Base-by-base conservation (phyloP, 2,329 filamentous ascomycete genomes). In the Trichoderma breve region DNA sequence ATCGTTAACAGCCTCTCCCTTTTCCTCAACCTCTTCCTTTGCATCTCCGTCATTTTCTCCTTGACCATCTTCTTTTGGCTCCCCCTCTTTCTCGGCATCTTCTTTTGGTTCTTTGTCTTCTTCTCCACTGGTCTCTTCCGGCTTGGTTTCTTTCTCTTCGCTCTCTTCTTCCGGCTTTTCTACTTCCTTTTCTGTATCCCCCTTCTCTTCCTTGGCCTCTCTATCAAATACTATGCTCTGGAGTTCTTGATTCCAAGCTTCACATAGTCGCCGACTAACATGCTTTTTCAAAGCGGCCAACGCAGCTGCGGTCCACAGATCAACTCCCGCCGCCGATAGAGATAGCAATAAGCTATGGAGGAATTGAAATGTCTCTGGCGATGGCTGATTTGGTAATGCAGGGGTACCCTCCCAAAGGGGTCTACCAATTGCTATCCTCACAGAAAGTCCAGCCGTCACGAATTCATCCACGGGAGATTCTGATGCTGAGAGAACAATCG, bases 401-500 rank as follows among this genome's bases (percentile, higher is more conserved):
- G 93, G 92, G 47, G 88, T 84, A 0, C 93, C 93, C 78, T 97
- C 94, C 95, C 95, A 98, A 0, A 98, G 84, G 0, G 88, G 86
- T 66, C 90, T 86, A 7, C 91, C 90, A 2, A 86, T 85, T 0
- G 93, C 86, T 32, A 77, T 82, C 70, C 82, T 86, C 61, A 82
- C 80, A 1, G 83, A 80, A 53, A 87, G 79, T 0, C 83, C 79
- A 3, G 78, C 78, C n/a, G 79, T 78, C 1, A 80, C 75, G 66
- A 90, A 84, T 66, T 85, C 78, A 67, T 86, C 80, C 39, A 92
- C 77, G 0, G 89, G 83, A 0, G 83, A 78, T 14, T 80, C 77
- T 0, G 86, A 83, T 1, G 92, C 86, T 32, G 86, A 82, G 3
- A 78, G 77, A 0, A 88, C 90, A 5, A 97, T 81, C 3, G 84